Percentiles rank a stretch among this genome's conserved stretches.
Evolutionary conservation across 345 rosid species (phyloP).

Genomic region (Brassica carinata): DNA sequence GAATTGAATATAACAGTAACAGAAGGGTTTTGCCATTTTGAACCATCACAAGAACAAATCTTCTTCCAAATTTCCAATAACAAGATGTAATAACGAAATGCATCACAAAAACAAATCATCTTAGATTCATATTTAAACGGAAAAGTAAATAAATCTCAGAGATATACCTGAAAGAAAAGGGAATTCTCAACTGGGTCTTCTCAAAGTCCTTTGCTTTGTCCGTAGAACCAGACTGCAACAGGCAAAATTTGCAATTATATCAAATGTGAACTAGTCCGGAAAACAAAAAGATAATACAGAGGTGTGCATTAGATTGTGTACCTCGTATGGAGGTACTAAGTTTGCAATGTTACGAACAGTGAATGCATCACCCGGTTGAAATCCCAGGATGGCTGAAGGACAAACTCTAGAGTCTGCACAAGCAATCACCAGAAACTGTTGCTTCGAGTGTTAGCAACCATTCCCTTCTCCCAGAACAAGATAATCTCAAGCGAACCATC

Average conservation of each 20-base stretch:
- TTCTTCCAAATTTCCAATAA: neutral
- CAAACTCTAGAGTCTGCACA: constrained; percentile 99
- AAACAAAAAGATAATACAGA: neutral
- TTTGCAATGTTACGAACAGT: constrained; percentile 91
- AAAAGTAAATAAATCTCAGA: too few species aligned
- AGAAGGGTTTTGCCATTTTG: neutral
- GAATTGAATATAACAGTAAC: neutral
- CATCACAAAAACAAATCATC: neutral
- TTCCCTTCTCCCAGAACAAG: constrained; percentile 16
- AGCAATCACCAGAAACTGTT: constrained; percentile 94
- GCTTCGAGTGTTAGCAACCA: constrained; percentile 40
- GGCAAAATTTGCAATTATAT: neutral
- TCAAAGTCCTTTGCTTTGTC: neutral
- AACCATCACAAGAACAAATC: constrained; percentile 8
- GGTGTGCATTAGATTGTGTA: constrained; percentile 21
- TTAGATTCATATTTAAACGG: neutral
- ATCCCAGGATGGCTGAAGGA: constrained; percentile 83
- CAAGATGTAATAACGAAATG: neutral
- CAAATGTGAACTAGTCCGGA: constrained; percentile 4
- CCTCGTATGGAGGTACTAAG: constrained; percentile 87
- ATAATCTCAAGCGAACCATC: neutral
- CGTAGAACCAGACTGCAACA: constrained; percentile 59
- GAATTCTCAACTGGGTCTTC: constrained; percentile 28
- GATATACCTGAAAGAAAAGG: constrained; percentile 34
- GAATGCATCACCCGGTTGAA: constrained; percentile 99